A percentile compares a stretch with the other conserved stretches of the same genome.
Evolutionary conservation across 2,329 filamentous ascomycete species (phyloP).

Genomic region (Trichophaea hybrida): DNA sequence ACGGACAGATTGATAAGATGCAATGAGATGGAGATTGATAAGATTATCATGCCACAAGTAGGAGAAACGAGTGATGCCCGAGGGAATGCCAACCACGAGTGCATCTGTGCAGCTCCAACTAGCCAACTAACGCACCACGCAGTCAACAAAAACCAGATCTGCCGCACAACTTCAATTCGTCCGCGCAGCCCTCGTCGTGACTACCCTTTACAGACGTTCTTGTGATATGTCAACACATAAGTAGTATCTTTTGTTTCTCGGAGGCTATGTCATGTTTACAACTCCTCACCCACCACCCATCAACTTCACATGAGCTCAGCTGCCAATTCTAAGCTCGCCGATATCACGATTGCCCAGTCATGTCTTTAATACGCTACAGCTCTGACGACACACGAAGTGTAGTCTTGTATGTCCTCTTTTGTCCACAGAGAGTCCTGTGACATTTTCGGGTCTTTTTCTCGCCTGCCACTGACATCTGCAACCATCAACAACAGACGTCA

Average conservation of each 20-base stretch:
- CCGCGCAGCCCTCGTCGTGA: background rate
- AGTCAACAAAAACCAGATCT: background rate
- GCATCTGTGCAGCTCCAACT: background rate
- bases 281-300: background rate
- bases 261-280: background rate
- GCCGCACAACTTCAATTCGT: background rate
- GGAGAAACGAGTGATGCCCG: background rate
- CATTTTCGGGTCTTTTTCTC: background rate
- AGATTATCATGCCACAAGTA: background rate
- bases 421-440: background rate
- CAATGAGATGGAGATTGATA: too few relatives aligned
- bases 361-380: conserved; percentile 64
- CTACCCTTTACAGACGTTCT: background rate
- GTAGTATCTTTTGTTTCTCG: too few relatives aligned
- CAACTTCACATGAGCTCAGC: background rate
- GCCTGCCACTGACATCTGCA: background rate
- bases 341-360: conserved; percentile 27
- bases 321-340: background rate
- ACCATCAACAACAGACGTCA: conserved; percentile 51
- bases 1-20: too few relatives aligned
- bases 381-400: conserved; percentile 61
- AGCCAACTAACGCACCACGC: background rate
- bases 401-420: conserved; percentile 50
- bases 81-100: background rate
- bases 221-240: background rate